A percentile compares a stretch with the other conserved stretches of the same genome.
Evolutionary conservation across 2,329 filamentous ascomycete genomes (phyloP).

Genomic region (Penicillium sp.): DNA sequence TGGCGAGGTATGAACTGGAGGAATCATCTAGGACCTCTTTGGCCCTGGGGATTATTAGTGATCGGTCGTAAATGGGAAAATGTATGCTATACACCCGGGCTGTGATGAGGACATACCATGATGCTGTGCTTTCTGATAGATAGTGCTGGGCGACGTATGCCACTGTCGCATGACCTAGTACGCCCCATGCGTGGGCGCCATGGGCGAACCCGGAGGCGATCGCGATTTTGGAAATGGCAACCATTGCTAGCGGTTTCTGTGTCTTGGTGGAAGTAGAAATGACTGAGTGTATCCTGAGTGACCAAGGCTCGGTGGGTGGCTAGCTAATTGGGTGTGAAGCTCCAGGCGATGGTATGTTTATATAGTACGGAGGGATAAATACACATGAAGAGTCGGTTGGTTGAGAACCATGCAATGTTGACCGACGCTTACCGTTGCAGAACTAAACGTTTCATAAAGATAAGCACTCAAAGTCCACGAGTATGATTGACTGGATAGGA

Average conservation of each 20-base stretch:
- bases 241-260: slow-evolving; percentile 6
- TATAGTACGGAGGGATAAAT: background rate
- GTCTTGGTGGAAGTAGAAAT: too few relatives aligned
- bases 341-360: background rate
- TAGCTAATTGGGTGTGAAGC: background rate
- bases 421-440: background rate
- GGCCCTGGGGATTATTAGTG: slow-evolving; percentile 28
- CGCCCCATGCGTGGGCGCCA: slow-evolving; percentile 50
- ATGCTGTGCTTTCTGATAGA: slow-evolving; percentile 44
- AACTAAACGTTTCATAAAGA: background rate
- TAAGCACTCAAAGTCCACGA: background rate
- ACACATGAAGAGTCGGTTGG: background rate
- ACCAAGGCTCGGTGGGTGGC: too few relatives aligned
- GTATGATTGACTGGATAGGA: background rate
- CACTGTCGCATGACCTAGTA: slow-evolving; percentile 56
- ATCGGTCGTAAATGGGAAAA: background rate
- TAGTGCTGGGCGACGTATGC: slow-evolving; percentile 57
- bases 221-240: slow-evolving; percentile 10
- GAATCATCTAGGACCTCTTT: slow-evolving; percentile 45
- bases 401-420: background rate
- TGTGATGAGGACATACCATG: slow-evolving; percentile 33
- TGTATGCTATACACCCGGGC: background rate
- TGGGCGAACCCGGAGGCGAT: slow-evolving; percentile 10
- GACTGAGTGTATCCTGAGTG: background rate
- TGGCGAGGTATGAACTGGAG: slow-evolving; percentile 50